Evolutionary conservation across 768 basidiomycete species (phyloP).

Genomic region (Mycena crocata): DNA sequence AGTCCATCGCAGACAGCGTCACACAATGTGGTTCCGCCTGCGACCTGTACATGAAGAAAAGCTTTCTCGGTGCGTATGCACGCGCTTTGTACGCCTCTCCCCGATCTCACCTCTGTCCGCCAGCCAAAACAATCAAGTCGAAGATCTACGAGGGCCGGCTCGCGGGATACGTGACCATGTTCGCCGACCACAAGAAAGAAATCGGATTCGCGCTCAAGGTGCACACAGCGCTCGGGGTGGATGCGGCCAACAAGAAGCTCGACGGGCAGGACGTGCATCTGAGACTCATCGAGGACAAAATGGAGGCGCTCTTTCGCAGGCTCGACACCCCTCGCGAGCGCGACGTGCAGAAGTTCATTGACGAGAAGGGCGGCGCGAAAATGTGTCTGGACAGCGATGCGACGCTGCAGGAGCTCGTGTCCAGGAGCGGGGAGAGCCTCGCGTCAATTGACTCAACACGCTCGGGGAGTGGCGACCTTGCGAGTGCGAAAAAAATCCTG

Average conservation of each 20-base stretch:
- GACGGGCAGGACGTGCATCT: too few relatives aligned
- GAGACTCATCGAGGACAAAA: constrained; percentile 39
- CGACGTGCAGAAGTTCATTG: too few relatives aligned
- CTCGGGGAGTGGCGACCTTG: too few relatives aligned
- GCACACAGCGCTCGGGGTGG: constrained; percentile 40
- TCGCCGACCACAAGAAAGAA: constrained; percentile 38
- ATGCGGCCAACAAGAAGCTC: constrained; percentile 28
- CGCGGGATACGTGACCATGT: constrained; percentile 35
- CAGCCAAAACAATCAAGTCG: constrained; percentile 44
- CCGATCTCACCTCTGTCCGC: neutral
- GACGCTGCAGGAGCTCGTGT: constrained; percentile 39
- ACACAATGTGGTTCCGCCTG: constrained; percentile 43
- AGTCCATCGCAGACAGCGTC: constrained; percentile 43
- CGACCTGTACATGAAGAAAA: constrained; percentile 22
- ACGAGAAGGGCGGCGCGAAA: constrained; percentile 39
- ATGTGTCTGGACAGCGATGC: constrained; percentile 37
- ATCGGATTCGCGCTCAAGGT: constrained; percentile 43
- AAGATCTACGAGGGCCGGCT: constrained; percentile 44
- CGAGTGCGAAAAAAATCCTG: too few relatives aligned
- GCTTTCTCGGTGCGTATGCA: constrained; percentile 4
- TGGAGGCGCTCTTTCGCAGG: constrained; percentile 39
- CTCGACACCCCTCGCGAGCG: constrained; percentile 34
- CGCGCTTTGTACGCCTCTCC: neutral
- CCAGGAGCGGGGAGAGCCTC: too few relatives aligned
- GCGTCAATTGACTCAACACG: too few relatives aligned